These are phyloP conservation scores for Coemansia reversa DNA, from an alignment of 192 early-diverging fungal genomes.

Conservation along the genomic window DNA sequence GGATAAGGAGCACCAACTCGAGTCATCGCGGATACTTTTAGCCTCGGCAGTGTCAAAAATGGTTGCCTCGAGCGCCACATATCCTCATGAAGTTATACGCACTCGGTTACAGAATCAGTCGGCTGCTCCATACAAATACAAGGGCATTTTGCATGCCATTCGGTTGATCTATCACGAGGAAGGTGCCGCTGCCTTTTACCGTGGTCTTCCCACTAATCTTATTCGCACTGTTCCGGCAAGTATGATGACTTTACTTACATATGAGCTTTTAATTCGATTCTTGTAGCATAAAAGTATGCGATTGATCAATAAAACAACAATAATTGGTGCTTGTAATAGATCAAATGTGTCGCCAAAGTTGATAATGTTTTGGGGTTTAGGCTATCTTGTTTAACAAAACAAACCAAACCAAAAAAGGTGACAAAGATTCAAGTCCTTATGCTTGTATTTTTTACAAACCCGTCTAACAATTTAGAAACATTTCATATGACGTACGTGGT, in stretches of 20 bases:
- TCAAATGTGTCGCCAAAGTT: no score
- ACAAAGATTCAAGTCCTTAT: no score
- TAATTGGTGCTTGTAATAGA: no score
- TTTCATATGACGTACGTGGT: no score
- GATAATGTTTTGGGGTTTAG: no score
- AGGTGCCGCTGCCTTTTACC: conserved; percentile 81
- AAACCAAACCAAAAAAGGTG: no score
- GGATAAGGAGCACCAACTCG: conserved; percentile 22
- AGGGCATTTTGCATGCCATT: conserved; percentile 78
- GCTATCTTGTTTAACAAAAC: no score
- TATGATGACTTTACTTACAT: conserved; percentile 83
- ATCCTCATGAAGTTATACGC: conserved; percentile 94
- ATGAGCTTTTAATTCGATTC: conserved; percentile 76
- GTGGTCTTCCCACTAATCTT: conserved; percentile 81
- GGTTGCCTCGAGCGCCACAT: conserved; percentile 83
- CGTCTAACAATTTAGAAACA: no score
- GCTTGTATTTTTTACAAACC: no score
- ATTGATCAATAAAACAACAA: neutral
- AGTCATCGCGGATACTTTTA: conserved; percentile 64
- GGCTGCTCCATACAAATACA: conserved; percentile 70
- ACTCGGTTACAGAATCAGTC: conserved; percentile 91
- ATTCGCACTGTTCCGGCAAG: conserved; percentile 86
- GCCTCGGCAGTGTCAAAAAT: conserved; percentile 87
- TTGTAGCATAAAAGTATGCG: conserved; percentile 19
- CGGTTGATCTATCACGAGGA: conserved; percentile 73